Conservation (phyloP, 352 stramenopile species). For the Phytophthora constricta region DNA sequence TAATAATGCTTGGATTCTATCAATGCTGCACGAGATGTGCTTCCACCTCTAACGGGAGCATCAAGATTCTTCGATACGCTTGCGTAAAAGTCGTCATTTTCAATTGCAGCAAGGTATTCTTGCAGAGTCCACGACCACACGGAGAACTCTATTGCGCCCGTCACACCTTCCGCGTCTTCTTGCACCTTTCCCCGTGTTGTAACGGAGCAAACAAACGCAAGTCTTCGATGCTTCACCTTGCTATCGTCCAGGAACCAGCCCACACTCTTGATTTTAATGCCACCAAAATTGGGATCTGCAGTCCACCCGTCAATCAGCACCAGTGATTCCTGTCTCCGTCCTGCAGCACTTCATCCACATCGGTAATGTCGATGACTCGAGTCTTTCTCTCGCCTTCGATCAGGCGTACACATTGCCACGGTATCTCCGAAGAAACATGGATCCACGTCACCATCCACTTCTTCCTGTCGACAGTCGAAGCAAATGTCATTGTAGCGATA, state of each 20-base stretch:
- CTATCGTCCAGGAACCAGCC: constrained; percentile 1
- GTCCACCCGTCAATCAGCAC: constrained; percentile 7
- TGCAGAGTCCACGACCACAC: constrained; percentile 27
- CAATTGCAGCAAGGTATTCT: constrained; percentile 22
- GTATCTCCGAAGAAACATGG: background rate
- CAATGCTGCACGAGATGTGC: background rate
- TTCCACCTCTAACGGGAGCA: background rate
- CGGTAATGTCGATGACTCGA: background rate
- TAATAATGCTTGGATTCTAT: constrained; percentile 14
- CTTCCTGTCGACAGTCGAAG: constrained; percentile 15
- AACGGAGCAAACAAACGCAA: constrained; percentile 16
- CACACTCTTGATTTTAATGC: background rate
- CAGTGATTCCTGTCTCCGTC: background rate
- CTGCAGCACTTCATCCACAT: constrained; percentile 11
- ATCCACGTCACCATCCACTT: constrained; percentile 27
- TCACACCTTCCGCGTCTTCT: constrained; percentile 15
- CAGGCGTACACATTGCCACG: constrained; percentile 8
- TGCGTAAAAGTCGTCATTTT: constrained; percentile 12
- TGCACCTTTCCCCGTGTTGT: constrained; percentile 13
- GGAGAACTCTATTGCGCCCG: constrained; percentile 12
- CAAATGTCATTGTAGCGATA: constrained; percentile 21
- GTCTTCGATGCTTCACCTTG: background rate
- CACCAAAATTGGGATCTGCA: background rate
- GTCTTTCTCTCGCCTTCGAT: background rate
- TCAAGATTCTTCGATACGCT: constrained; percentile 8